phyloP scores from a whole-genome alignment of 768 basidiomycete genomes.

The Mycena maculata region DNA sequence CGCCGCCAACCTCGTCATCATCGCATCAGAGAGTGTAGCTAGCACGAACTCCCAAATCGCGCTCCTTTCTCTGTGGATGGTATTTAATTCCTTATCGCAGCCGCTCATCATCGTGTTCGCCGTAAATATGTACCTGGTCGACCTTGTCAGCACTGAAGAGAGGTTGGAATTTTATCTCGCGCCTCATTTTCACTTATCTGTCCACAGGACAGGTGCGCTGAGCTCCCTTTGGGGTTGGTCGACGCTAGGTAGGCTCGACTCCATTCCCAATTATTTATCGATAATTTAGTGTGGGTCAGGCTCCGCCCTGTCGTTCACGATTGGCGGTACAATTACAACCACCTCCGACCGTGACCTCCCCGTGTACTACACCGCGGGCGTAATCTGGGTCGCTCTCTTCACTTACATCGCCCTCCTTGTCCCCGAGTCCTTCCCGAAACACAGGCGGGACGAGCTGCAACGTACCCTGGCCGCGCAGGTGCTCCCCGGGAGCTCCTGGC shows the following conservation, averaged over 20 bases:
- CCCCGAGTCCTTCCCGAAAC: slow-evolving; percentile 27
- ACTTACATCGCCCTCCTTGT: slow-evolving; percentile 10
- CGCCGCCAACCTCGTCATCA: slow-evolving; percentile 18
- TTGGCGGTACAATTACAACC: slow-evolving; percentile 27
- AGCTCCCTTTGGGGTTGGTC: slow-evolving; percentile 31
- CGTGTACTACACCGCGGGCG: slow-evolving; percentile 9
- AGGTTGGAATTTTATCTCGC: slow-evolving; percentile 8
- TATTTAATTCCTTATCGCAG: slow-evolving; percentile 22
- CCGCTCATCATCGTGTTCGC: slow-evolving; percentile 23
- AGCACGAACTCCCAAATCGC: neutral
- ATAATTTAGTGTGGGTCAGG: slow-evolving; percentile 4
- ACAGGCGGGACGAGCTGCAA: slow-evolving; percentile 26
- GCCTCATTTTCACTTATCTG: neutral
- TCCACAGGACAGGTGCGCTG: slow-evolving; percentile 6
- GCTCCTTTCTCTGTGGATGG: slow-evolving; percentile 19
- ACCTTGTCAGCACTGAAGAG: slow-evolving; percentile 19
- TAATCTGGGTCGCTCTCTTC: slow-evolving; percentile 13
- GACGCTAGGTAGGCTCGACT: slow-evolving; percentile 1
- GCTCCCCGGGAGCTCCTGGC: too few relatives aligned
- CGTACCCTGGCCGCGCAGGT: neutral
- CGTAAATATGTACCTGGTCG: slow-evolving; percentile 24
- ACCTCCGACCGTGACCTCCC: slow-evolving; percentile 5
- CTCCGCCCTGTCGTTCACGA: slow-evolving; percentile 20
- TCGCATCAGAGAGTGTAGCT: neutral
- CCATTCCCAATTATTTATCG: too few relatives aligned